Evolutionary conservation across 2,329 filamentous ascomycete genomes (phyloP).

Genomic region (Aotearoamyces nothofagi): DNA sequence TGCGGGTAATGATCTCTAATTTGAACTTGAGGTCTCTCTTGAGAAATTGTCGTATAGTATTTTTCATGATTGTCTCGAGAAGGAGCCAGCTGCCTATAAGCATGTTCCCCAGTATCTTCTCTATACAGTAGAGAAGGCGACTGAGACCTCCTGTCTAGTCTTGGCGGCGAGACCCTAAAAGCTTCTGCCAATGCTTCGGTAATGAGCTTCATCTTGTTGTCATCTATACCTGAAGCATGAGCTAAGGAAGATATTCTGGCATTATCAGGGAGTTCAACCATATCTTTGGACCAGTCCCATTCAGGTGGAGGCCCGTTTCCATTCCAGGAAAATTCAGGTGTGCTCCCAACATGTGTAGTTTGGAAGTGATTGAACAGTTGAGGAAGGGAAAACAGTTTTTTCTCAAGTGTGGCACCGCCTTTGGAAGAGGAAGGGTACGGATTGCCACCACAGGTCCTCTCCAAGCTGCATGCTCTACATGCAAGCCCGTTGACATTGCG

Average conservation of each 20-base stretch:
- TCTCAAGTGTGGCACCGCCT: conserved; percentile 15
- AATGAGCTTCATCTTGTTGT: conserved; percentile 34
- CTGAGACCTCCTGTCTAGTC: conserved; percentile 1
- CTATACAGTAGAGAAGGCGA: conserved; percentile 4
- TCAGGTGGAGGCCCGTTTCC: conserved; percentile 16
- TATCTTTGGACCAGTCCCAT: conserved; percentile 40
- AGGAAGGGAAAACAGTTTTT: conserved; percentile 36
- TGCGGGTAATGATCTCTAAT: neutral
- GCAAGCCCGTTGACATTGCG: conserved; percentile 35
- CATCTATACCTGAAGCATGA: conserved; percentile 37
- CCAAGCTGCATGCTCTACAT: conserved; percentile 37
- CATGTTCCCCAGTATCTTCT: neutral
- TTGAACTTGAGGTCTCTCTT: neutral
- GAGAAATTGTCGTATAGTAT: conserved; percentile 11
- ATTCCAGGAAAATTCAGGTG: conserved; percentile 14
- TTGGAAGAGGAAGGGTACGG: conserved; percentile 24
- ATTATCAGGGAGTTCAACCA: conserved; percentile 42
- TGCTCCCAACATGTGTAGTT: conserved; percentile 14
- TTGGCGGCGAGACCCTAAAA: conserved; percentile 12
- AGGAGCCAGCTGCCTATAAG: conserved; percentile 10
- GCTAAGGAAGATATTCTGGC: conserved; percentile 31
- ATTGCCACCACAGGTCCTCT: conserved; percentile 21
- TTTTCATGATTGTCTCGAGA: conserved; percentile 18
- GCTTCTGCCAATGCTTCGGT: conserved; percentile 32
- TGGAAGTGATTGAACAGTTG: conserved; percentile 46